These are phyloP conservation scores for Naganishia albida DNA, from an alignment of 1,284 basidiomycete genomes.

Conservation along the genomic window DNA sequence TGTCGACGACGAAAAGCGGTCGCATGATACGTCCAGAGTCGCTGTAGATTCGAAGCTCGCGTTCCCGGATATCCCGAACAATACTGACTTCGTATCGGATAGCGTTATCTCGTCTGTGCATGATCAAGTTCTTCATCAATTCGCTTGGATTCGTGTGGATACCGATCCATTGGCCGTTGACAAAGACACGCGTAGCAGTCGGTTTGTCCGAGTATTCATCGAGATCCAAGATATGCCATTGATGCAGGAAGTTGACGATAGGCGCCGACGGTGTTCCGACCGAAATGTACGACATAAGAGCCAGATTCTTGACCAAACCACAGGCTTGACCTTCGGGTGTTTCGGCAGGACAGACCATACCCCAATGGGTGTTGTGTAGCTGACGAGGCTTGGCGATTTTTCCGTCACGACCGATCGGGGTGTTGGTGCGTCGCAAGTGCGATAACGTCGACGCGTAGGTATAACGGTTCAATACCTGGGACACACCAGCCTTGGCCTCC, in stretches of 20 bases:
- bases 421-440: slow-evolving; percentile 96
- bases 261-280: slow-evolving; percentile 95
- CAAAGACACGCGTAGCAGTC: slow-evolving; percentile 93
- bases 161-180: slow-evolving; percentile 99
- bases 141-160: slow-evolving; percentile 95
- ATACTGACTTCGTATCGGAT: slow-evolving; percentile 95
- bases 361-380: slow-evolving; percentile 99
- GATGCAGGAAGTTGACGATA: slow-evolving; percentile 97
- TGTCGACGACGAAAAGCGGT: slow-evolving; percentile 94
- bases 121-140: slow-evolving; percentile 88
- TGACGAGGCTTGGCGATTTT: slow-evolving; percentile 99
- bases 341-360: slow-evolving; percentile 99
- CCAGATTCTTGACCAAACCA: slow-evolving; percentile 97
- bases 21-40: slow-evolving; percentile 96
- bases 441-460: slow-evolving; percentile 98
- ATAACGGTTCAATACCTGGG: slow-evolving; percentile 97
- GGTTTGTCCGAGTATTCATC: slow-evolving; percentile 85
- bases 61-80: slow-evolving; percentile 94
- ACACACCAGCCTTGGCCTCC: slow-evolving; percentile 96
- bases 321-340: slow-evolving; percentile 99
- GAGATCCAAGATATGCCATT: slow-evolving; percentile 92
- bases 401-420: slow-evolving; percentile 94
- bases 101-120: slow-evolving; percentile 89
- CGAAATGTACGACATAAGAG: slow-evolving; percentile 96
- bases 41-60: slow-evolving; percentile 90